These are phyloP conservation scores for Saccharum hybrid DNA, from an alignment of 202 grass and related monocot species.

Conservation along the genomic window DNA sequence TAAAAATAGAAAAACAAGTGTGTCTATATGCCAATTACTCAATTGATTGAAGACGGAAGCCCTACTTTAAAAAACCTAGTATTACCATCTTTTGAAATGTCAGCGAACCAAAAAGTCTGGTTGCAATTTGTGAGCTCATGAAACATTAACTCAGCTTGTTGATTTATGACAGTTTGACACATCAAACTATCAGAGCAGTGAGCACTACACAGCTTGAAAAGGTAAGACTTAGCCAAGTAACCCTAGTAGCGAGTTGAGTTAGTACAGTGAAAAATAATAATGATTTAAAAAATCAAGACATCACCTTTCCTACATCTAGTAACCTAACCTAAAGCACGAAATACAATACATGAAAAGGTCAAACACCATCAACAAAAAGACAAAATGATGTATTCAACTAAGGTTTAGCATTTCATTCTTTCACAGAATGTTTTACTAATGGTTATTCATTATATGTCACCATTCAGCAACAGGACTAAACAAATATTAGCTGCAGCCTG, in stretches of 20 bases:
- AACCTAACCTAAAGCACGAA: background rate
- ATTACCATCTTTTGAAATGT: background rate
- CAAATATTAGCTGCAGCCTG: constrained; percentile 5
- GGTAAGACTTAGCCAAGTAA: background rate
- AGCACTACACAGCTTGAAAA: constrained; percentile 10
- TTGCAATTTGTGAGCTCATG: background rate
- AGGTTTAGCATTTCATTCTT: constrained; percentile 33
- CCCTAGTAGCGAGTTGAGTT: background rate
- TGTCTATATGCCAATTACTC: background rate
- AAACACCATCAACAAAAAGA: constrained; percentile 18
- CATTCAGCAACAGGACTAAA: background rate
- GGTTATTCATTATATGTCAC: constrained; percentile 17
- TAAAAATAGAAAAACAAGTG: background rate
- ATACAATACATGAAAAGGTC: background rate
- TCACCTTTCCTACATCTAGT: background rate
- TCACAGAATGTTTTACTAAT: constrained; percentile 16
- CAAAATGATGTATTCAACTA: constrained; percentile 7
- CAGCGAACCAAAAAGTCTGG: background rate
- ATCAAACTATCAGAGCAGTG: background rate
- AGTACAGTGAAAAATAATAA: background rate
- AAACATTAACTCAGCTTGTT: constrained; percentile 6
- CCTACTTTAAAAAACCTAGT: background rate
- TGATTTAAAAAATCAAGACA: background rate
- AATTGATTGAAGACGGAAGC: background rate
- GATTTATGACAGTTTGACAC: constrained; percentile 15